Evolutionary conservation across 129 eudicot genomes (phyloP).

Genomic region (Chrysanthemum makinoi): DNA sequence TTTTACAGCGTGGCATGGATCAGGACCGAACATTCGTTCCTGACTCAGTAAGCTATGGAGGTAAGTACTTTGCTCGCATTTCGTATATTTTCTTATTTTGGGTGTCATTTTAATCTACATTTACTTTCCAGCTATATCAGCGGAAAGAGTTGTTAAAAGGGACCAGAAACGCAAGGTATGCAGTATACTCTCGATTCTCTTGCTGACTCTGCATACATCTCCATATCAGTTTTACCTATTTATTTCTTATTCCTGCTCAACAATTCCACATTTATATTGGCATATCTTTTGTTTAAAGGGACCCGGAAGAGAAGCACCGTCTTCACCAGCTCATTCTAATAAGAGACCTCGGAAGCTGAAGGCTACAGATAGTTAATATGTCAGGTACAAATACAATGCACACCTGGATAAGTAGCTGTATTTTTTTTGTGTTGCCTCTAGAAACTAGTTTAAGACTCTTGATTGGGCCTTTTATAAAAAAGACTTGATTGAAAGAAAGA

Average conservation of each 20-base stretch:
- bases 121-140: slow-evolving; percentile 44
- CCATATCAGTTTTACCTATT: neutral
- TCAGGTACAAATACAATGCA: slow-evolving; percentile 13
- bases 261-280: neutral
- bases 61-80: slow-evolving; percentile 33
- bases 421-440: neutral
- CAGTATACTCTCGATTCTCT: slow-evolving; percentile 2
- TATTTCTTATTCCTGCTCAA: neutral
- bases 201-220: neutral
- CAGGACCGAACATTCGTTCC: slow-evolving; percentile 83
- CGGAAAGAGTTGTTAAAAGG: slow-evolving; percentile 77
- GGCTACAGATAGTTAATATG: slow-evolving; percentile 58
- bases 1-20: slow-evolving; percentile 55
- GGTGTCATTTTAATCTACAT: neutral
- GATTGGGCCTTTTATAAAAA: too few species aligned
- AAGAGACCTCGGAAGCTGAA: slow-evolving; percentile 87
- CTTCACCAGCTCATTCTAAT: slow-evolving; percentile 85
- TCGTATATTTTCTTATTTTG: neutral
- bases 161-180: slow-evolving; percentile 95
- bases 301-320: slow-evolving; percentile 88
- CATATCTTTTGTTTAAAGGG: slow-evolving; percentile 42
- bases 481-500: neutral
- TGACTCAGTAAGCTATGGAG: slow-evolving; percentile 76
- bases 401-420: neutral
- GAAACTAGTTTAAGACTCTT: neutral